Base-by-base conservation (phyloP, 2,329 filamentous ascomycete species). In the Fusarium brachygibbosum region DNA sequence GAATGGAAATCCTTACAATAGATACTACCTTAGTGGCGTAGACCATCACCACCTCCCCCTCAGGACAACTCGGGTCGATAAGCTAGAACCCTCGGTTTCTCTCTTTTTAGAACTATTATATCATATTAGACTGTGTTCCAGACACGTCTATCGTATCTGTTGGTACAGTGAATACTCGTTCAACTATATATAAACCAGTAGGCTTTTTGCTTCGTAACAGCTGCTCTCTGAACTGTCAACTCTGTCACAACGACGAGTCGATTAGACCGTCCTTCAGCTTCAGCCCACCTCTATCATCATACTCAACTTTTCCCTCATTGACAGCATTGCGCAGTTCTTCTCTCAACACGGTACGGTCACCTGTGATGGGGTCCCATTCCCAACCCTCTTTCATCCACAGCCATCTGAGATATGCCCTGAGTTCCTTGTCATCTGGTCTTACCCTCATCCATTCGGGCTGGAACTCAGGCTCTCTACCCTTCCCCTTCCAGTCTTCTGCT, bases 361-460 rank as follows among this genome's bases (percentile, higher is more conserved):
- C 94, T 0, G 91, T 94, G 29, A 82, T 77, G 2, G 89, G 88
- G 80, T 97, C 87, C 93, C 93, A 97, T 40, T 89, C 84, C 86
- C 90, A 95, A 0, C 93, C 93, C 74, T 97, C 92, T 45, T 90
- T 88, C 81, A 96, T 87, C 94, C 94, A 97, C 88, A 94, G 93
- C 94, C 94, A 98, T 38, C 91, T 86, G 74, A 98, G 79, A 80
- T 90, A 97, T 0, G 93, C 93, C 42, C 92, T 86, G n/a, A 98
- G 82, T 78, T 98, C 94, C 80, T 97, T 98, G 78, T 98, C 94
- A 42, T 85, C 81, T 0, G 94, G 93, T 49, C 91, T 76, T 1
- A 97, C 93, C 5, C 93, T 87, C 86, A 94, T 96, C 94, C 94
- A 98, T 79, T 98, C 94, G 0, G 93, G 93, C 72, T 93, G 90